Evolutionary conservation across 805 yeast genomes (phyloP).

Genomic region (Ogataea paradorogensis): DNA sequence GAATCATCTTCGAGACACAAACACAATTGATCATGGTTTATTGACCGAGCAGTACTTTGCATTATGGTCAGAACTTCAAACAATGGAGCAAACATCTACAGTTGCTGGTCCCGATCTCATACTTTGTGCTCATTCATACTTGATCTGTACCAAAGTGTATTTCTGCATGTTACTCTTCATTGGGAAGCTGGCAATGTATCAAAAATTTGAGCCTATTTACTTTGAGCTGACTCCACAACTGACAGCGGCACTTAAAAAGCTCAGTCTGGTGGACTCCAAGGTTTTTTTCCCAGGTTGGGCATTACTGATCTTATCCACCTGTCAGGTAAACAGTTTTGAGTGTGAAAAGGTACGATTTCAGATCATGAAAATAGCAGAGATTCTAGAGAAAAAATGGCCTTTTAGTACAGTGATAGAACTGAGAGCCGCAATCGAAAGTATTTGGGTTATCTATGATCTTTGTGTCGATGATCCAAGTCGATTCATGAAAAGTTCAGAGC

Average conservation of each 20-base stretch:
- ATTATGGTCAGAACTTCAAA: slow-evolving; percentile 14
- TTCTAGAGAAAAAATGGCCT: slow-evolving; percentile 29
- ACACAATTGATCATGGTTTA: slow-evolving; percentile 2
- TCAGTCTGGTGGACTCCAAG: slow-evolving; percentile 13
- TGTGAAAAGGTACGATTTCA: slow-evolving; percentile 15
- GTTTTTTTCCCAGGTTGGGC: slow-evolving; percentile 34
- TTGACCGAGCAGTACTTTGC: slow-evolving; percentile 4
- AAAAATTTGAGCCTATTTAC: slow-evolving; percentile 9
- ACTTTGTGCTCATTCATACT: slow-evolving; percentile 24
- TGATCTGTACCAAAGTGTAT: slow-evolving; percentile 19
- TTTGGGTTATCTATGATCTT: slow-evolving; percentile 32
- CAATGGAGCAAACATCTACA: slow-evolving; percentile 9
- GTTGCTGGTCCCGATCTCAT: slow-evolving; percentile 4
- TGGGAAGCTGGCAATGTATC: slow-evolving; percentile 9
- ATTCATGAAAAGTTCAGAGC: slow-evolving; percentile 3
- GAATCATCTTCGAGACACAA: slow-evolving; percentile 14
- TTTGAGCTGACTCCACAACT: slow-evolving; percentile 11
- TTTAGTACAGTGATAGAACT: slow-evolving; percentile 23
- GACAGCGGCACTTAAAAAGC: slow-evolving; percentile 7
- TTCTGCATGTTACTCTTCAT: slow-evolving; percentile 17
- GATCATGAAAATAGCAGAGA: slow-evolving; percentile 20
- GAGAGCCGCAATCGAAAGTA: slow-evolving; percentile 24
- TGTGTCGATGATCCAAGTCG: slow-evolving; percentile 9
- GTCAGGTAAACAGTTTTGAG: slow-evolving; percentile 12
- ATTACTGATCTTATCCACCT: slow-evolving; percentile 25